Conservation (phyloP, 148 eudicot species). For the Oxyria digyna region DNA sequence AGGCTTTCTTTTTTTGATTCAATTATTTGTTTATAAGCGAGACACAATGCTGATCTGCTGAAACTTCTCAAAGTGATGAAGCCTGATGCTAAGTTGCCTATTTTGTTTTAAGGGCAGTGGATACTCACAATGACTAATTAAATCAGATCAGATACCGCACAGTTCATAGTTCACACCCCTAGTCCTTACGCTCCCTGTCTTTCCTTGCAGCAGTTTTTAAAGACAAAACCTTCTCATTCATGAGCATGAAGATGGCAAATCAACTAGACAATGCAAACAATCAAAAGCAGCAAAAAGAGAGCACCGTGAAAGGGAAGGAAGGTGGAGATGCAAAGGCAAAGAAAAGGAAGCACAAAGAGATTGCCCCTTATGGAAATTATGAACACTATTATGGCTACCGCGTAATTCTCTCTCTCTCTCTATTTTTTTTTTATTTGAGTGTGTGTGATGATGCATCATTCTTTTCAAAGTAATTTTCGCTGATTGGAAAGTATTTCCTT, state of each 20-base stretch:
- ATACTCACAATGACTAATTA: too few species aligned
- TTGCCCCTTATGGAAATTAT: constrained; percentile 83
- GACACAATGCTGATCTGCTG: too few species aligned
- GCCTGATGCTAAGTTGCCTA: too few species aligned
- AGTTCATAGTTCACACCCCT: too few species aligned
- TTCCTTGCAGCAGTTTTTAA: background rate
- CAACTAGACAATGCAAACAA: background rate
- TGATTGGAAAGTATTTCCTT: background rate
- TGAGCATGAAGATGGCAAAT: background rate
- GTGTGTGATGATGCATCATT: background rate
- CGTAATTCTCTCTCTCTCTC: constrained; percentile 21
- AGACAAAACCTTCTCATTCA: background rate
- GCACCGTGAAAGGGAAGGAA: background rate
- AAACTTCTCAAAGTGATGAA: too few species aligned
- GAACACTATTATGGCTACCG: constrained; percentile 83
- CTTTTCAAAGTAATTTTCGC: background rate
- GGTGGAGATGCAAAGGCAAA: background rate
- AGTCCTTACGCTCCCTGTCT: background rate
- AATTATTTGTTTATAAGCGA: too few species aligned
- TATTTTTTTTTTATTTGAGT: too few species aligned
- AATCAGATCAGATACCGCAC: too few species aligned
- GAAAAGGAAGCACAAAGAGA: constrained; percentile 62
- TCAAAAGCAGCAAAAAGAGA: background rate
- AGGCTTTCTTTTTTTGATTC: too few species aligned
- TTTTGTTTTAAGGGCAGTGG: too few species aligned